Conservation (phyloP, 768 basidiomycete species). For the Lactarius psammicola region DNA sequence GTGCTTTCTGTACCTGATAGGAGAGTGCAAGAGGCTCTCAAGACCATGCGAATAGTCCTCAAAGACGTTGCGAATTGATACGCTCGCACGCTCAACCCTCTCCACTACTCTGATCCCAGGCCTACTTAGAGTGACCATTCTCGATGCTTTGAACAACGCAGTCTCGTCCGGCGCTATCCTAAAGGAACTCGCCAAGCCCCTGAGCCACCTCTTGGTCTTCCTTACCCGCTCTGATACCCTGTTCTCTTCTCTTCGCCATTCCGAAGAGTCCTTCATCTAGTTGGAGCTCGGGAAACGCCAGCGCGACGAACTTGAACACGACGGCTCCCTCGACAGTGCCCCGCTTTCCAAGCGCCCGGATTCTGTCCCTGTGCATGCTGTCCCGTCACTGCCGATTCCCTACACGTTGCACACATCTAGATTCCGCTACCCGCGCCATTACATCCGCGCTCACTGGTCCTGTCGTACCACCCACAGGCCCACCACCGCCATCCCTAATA, state of each 20-base stretch:
- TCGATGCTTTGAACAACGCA: slow-evolving; percentile 54
- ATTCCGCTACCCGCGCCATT: slow-evolving; percentile 59
- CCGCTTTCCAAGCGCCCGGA: slow-evolving; percentile 29
- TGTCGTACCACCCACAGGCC: slow-evolving; percentile 25
- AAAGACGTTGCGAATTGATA: slow-evolving; percentile 54
- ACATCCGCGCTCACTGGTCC: slow-evolving; percentile 44
- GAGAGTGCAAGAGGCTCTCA: slow-evolving; percentile 58
- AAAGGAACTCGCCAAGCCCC: slow-evolving; percentile 51
- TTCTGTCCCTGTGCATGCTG: slow-evolving; percentile 27
- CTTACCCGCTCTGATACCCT: slow-evolving; percentile 64
- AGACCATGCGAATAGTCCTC: slow-evolving; percentile 64
- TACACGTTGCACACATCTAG: slow-evolving; percentile 50
- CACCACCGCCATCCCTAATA: slow-evolving; percentile 55
- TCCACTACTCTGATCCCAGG: slow-evolving; percentile 51
- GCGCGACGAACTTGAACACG: slow-evolving; percentile 45
- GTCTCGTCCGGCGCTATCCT: slow-evolving; percentile 48
- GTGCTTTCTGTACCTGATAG: slow-evolving; percentile 29
- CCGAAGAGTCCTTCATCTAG: slow-evolving; percentile 59
- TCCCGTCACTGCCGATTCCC: slow-evolving; percentile 34
- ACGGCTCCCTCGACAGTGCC: slow-evolving; percentile 36
- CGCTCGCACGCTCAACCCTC: slow-evolving; percentile 56
- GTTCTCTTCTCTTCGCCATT: slow-evolving; percentile 63
- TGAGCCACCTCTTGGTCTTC: slow-evolving; percentile 62
- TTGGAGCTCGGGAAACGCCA: slow-evolving; percentile 76
- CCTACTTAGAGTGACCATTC: slow-evolving; percentile 47